phyloP scores from a whole-genome alignment of 2,329 filamentous ascomycete genomes.

The Cercospora sp. region DNA sequence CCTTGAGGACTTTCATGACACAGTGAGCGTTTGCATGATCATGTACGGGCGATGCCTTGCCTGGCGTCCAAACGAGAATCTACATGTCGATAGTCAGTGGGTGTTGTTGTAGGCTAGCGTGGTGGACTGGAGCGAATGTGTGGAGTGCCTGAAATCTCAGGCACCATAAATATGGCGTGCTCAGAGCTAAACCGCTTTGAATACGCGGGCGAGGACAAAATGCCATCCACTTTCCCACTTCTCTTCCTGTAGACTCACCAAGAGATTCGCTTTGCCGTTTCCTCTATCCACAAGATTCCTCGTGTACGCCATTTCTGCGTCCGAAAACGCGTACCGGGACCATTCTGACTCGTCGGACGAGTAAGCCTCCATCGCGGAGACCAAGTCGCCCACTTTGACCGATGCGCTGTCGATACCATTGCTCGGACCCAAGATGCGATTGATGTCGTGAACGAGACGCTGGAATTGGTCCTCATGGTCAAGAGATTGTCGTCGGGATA shows the following conservation, averaged over 20 bases:
- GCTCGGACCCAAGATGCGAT: slow-evolving; percentile 71
- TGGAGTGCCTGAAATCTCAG: background rate
- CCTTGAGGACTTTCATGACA: slow-evolving; percentile 83
- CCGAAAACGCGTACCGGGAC: slow-evolving; percentile 72
- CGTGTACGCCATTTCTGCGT: slow-evolving; percentile 72
- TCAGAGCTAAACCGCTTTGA: slow-evolving; percentile 15
- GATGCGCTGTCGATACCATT: slow-evolving; percentile 81
- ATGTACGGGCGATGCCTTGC: slow-evolving; percentile 80
- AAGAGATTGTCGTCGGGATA: background rate
- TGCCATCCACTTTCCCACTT: slow-evolving; percentile 1
- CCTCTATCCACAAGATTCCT: slow-evolving; percentile 87
- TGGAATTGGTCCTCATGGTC: slow-evolving; percentile 26
- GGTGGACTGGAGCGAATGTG: background rate
- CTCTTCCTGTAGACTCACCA: slow-evolving; percentile 53
- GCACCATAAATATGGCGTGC: slow-evolving; percentile 14
- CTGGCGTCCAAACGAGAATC: slow-evolving; percentile 81
- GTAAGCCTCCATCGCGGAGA: slow-evolving; percentile 72
- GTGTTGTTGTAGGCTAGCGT: background rate
- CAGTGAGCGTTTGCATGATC: slow-evolving; percentile 81
- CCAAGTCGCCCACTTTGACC: slow-evolving; percentile 72
- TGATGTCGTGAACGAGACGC: slow-evolving; percentile 57
- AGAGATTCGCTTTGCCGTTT: slow-evolving; percentile 71
- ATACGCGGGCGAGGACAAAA: background rate
- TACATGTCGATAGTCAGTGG: slow-evolving; percentile 40
- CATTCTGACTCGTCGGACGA: slow-evolving; percentile 68